These are phyloP conservation scores for Aegilops tauschii DNA, from an alignment of 176 grass and related monocot species.

Conservation along the genomic window DNA sequence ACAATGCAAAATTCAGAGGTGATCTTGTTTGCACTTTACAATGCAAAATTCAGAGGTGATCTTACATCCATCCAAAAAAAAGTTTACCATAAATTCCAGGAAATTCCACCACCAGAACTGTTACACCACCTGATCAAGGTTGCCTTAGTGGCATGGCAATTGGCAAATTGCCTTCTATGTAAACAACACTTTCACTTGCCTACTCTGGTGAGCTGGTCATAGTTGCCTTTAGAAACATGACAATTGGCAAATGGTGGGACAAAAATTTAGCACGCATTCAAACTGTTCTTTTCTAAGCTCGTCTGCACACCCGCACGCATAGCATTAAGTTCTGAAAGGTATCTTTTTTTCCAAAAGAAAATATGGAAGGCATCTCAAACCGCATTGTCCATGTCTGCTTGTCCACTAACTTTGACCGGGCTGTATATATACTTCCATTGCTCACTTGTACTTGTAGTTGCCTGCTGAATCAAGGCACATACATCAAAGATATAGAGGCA, in stretches of 20 bases:
- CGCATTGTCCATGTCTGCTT: background rate
- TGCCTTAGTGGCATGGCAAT: conserved; percentile 24
- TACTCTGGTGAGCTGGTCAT: background rate
- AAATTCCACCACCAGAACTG: background rate
- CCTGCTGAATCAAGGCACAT: conserved; percentile 10
- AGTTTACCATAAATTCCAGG: background rate
- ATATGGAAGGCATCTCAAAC: background rate
- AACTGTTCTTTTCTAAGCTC: background rate
- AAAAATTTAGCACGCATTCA: background rate
- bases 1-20: background rate
- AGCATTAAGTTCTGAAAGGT: conserved; percentile 10
- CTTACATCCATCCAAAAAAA: background rate
- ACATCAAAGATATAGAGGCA: background rate
- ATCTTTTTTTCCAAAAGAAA: background rate
- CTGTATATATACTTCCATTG: conserved; percentile 22
- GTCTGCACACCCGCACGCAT: background rate
- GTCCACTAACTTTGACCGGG: conserved; percentile 13
- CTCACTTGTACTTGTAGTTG: background rate
- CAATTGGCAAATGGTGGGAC: conserved; percentile 20
- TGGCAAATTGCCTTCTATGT: conserved; percentile 1
- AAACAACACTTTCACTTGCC: conserved; percentile 11
- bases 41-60: background rate
- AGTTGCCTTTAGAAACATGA: conserved; percentile 25
- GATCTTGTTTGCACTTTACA: too few species aligned
- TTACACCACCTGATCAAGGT: background rate